Evolutionary conservation across 192 early-diverging fungal species (phyloP).

Genomic region (Mycoemilia scoparia): DNA sequence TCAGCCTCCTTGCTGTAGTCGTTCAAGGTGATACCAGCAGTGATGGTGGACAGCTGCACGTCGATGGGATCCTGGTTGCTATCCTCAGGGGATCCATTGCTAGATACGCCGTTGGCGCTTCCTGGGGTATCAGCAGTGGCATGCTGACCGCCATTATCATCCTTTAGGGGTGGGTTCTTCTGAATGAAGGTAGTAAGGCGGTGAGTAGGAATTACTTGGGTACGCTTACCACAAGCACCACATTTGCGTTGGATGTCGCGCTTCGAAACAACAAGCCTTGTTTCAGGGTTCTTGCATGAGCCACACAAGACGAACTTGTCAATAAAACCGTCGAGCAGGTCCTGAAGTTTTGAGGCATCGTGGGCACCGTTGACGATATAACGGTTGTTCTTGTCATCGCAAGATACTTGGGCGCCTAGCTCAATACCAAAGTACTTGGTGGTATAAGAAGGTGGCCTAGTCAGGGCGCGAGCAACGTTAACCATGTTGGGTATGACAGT

Average conservation of each 20-base stretch:
- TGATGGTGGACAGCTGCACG: slow-evolving; percentile 46
- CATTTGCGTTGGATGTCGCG: slow-evolving; percentile 53
- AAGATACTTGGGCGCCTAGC: slow-evolving; percentile 83
- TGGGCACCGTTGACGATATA: slow-evolving; percentile 95
- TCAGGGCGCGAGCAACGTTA: slow-evolving; percentile 76
- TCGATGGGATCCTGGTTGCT: slow-evolving; percentile 50
- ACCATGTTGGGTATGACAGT: slow-evolving; percentile 95
- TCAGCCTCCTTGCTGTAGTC: slow-evolving; percentile 35
- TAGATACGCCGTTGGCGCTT: slow-evolving; percentile 18
- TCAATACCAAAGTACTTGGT: slow-evolving; percentile 91
- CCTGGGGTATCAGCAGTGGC: slow-evolving; percentile 24
- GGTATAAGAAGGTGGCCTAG: slow-evolving; percentile 71
- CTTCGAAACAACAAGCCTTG: slow-evolving; percentile 58
- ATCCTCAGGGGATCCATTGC: slow-evolving; percentile 21
- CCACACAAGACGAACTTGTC: slow-evolving; percentile 86
- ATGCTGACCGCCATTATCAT: slow-evolving; percentile 34
- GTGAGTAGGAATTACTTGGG: slow-evolving; percentile 72
- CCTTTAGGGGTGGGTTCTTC: slow-evolving; percentile 68
- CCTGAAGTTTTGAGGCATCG: slow-evolving; percentile 68
- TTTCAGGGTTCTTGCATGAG: slow-evolving; percentile 92
- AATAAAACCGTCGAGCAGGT: slow-evolving; percentile 76
- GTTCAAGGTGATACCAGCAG: slow-evolving; percentile 35
- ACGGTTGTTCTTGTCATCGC: slow-evolving; percentile 74
- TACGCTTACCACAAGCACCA: slow-evolving; percentile 78
- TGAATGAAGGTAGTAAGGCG: slow-evolving; percentile 76